These are phyloP conservation scores for Coemansia sp. DNA, from an alignment of 192 early-diverging fungal genomes.

Conservation along the genomic window DNA sequence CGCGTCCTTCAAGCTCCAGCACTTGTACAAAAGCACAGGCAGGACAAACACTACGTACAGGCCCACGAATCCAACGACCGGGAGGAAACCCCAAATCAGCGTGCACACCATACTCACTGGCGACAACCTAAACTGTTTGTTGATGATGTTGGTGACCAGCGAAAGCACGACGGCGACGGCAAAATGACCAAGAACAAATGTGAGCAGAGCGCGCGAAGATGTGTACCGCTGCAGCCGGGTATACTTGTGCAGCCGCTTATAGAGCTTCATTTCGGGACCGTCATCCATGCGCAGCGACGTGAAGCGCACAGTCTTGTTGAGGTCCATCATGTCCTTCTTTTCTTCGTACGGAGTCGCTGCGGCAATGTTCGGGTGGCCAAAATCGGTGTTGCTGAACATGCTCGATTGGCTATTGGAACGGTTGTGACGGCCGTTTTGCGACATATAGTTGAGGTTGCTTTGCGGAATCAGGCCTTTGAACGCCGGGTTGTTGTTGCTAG, in stretches of 20 bases:
- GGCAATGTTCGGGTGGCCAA: slow-evolving; percentile 7
- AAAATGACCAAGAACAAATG: slow-evolving; percentile 17
- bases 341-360: slow-evolving; percentile 3
- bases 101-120: slow-evolving; percentile 26
- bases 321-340: slow-evolving; percentile 17
- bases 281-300: neutral
- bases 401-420: slow-evolving; percentile 36
- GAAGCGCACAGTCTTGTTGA: slow-evolving; percentile 10
- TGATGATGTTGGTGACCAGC: slow-evolving; percentile 39
- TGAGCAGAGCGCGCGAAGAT: slow-evolving; percentile 15
- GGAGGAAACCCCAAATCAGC: slow-evolving; percentile 38
- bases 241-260: slow-evolving; percentile 35
- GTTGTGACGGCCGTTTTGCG: neutral
- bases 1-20: slow-evolving; percentile 38
- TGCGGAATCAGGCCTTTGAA: slow-evolving; percentile 27
- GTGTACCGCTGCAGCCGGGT: slow-evolving; percentile 32
- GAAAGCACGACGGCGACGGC: slow-evolving; percentile 20
- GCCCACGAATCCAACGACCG: slow-evolving; percentile 6
- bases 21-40: slow-evolving; percentile 29
- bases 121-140: slow-evolving; percentile 33
- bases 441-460: slow-evolving; percentile 13
- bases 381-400: slow-evolving; percentile 34
- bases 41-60: slow-evolving; percentile 22
- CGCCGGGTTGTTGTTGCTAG: slow-evolving; percentile 22
- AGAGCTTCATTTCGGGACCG: slow-evolving; percentile 19